phyloP scores from a whole-genome alignment of 441 rosid species.

The Mallotus repandus region DNA sequence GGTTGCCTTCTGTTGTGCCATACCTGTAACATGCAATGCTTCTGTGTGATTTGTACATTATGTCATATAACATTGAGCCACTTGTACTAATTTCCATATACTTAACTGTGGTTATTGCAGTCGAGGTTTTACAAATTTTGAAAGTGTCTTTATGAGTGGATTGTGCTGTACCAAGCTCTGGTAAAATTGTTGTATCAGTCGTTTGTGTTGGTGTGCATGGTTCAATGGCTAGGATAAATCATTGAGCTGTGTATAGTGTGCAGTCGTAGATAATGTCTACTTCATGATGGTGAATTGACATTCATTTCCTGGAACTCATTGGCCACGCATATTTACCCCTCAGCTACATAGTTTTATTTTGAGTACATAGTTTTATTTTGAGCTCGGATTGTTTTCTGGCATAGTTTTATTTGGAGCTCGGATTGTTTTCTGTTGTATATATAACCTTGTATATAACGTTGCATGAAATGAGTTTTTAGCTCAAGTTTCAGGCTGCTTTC shows the following conservation, averaged over 20 bases:
- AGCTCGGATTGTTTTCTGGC: too few species aligned
- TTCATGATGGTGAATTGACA: not conserved
- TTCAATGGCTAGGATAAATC: not conserved
- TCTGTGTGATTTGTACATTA: constrained; percentile 34
- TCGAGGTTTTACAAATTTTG: constrained; percentile 13
- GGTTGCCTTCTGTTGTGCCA: not conserved
- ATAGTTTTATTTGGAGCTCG: too few species aligned
- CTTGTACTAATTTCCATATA: constrained; percentile 11
- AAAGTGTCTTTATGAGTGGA: constrained; percentile 15
- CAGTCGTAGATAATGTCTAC: not conserved
- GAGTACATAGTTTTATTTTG: too few species aligned
- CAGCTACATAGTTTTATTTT: too few species aligned
- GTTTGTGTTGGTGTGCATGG: constrained; percentile 1
- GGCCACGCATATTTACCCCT: too few species aligned
- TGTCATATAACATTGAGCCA: constrained; percentile 14
- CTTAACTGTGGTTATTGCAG: constrained; percentile 4
- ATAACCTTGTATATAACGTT: too few species aligned
- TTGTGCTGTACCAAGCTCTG: constrained; percentile 9
- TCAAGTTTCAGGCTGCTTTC: too few species aligned
- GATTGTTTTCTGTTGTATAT: too few species aligned
- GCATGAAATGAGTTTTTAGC: too few species aligned
- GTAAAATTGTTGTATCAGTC: constrained; percentile 2
- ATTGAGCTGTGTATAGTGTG: not conserved
- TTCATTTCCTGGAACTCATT: not conserved
- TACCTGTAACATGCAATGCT: not conserved